A percentile compares a stretch with the other conserved stretches of the same genome.
Conservation (phyloP, 805 yeast genomes). For the Metschnikowia matae region DNA sequence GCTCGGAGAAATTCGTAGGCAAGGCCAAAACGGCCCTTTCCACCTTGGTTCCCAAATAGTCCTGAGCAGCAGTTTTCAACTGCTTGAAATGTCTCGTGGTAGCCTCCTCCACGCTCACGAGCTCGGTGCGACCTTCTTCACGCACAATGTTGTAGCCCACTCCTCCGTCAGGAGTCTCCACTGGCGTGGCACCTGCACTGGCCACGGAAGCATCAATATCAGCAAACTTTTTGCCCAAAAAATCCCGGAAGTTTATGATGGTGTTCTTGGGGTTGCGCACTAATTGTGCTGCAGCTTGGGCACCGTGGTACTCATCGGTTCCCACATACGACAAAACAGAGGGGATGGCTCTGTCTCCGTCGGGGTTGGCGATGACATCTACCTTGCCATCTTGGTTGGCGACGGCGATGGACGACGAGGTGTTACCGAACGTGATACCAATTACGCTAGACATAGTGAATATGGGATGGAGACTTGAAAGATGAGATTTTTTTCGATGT, state of each 20-base stretch:
- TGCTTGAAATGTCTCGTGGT: constrained; percentile 79
- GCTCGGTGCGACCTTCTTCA: constrained; percentile 49
- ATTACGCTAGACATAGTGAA: constrained; percentile 51
- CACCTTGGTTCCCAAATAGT: constrained; percentile 76
- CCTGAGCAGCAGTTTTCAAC: constrained; percentile 85
- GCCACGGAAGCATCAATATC: constrained; percentile 66
- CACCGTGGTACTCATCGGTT: constrained; percentile 94
- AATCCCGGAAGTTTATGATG: constrained; percentile 88
- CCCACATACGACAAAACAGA: constrained; percentile 90
- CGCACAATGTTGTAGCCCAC: constrained; percentile 61
- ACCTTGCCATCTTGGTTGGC: constrained; percentile 83
- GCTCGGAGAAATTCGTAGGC: constrained; percentile 80
- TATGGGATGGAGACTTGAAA: not conserved
- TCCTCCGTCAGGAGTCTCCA: constrained; percentile 56
- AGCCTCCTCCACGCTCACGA: constrained; percentile 69
- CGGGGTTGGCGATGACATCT: constrained; percentile 97
- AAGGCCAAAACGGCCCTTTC: constrained; percentile 85
- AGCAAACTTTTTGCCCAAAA: constrained; percentile 69
- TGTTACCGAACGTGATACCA: constrained; percentile 96
- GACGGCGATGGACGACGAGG: constrained; percentile 90
- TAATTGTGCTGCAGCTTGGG: constrained; percentile 90
- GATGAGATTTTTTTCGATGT: constrained; percentile 3
- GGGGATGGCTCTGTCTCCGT: constrained; percentile 96
- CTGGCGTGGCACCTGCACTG: constrained; percentile 53
- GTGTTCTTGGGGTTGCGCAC: constrained; percentile 88